These are phyloP conservation scores for Grosmannia huntii DNA, from an alignment of 2,329 filamentous ascomycete genomes.

Conservation along the genomic window DNA sequence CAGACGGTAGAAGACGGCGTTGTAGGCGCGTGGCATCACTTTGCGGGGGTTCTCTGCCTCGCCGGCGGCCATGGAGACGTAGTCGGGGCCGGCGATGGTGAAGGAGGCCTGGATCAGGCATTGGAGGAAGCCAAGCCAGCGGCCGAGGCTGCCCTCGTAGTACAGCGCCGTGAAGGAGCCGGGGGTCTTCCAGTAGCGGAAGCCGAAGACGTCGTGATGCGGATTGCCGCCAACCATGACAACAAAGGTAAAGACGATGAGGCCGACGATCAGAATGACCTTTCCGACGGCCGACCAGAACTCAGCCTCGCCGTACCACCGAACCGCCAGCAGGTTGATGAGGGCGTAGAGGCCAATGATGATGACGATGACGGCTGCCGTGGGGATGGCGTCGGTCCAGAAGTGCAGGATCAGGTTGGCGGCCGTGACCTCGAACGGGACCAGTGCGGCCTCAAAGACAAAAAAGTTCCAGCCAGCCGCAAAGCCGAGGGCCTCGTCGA, in stretches of 20 bases:
- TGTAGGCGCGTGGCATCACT: slow-evolving; percentile 11
- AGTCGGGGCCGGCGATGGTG: slow-evolving; percentile 32
- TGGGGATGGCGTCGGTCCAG: slow-evolving; percentile 9
- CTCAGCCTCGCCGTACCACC: slow-evolving; percentile 10
- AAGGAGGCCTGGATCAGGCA: slow-evolving; percentile 6
- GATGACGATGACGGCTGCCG: background rate
- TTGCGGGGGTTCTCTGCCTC: slow-evolving; percentile 13
- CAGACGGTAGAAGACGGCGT: slow-evolving; percentile 18
- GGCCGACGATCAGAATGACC: slow-evolving; percentile 33
- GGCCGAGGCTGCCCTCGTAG: slow-evolving; percentile 18
- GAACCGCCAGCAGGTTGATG: slow-evolving; percentile 5
- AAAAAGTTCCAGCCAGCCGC: slow-evolving; percentile 37
- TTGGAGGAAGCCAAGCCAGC: slow-evolving; percentile 26
- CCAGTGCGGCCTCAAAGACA: slow-evolving; percentile 1
- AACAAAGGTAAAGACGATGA: slow-evolving; percentile 34
- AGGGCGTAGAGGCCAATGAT: slow-evolving; percentile 17
- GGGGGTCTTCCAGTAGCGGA: slow-evolving; percentile 18
- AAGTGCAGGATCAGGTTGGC: slow-evolving; percentile 6
- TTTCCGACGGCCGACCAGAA: slow-evolving; percentile 21
- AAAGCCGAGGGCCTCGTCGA: slow-evolving; percentile 32
- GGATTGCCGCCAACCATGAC: slow-evolving; percentile 28
- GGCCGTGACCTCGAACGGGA: slow-evolving; percentile 2
- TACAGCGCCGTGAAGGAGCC: slow-evolving; percentile 25
- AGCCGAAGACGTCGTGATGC: slow-evolving; percentile 6
- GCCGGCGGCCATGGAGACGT: slow-evolving; percentile 22